Evolutionary conservation across 768 basidiomycete genomes (phyloP).

Genomic region (Russula virescens): DNA sequence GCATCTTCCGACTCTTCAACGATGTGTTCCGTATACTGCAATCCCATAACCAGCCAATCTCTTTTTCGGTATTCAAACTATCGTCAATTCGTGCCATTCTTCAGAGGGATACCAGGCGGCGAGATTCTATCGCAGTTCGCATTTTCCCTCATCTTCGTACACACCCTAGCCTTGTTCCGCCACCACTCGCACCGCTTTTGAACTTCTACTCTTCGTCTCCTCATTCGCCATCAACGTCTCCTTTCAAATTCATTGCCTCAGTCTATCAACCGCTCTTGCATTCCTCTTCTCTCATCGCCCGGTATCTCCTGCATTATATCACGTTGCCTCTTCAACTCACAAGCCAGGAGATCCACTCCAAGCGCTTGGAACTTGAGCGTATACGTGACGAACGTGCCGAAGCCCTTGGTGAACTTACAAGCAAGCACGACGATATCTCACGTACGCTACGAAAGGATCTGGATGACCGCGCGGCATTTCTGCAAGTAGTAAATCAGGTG

Average conservation of each 20-base stretch:
- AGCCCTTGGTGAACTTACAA: conserved; percentile 56
- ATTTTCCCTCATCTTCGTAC: conserved; percentile 26
- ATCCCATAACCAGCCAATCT: conserved; percentile 11
- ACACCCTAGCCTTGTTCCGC: conserved; percentile 22
- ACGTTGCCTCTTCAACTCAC: conserved; percentile 56
- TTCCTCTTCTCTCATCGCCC: conserved; percentile 13
- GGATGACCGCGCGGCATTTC: conserved; percentile 15
- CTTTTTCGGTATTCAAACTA: conserved; percentile 9
- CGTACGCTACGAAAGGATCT: conserved; percentile 28
- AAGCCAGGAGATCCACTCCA: conserved; percentile 60
- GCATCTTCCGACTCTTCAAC: conserved; percentile 21
- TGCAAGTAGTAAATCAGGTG: conserved; percentile 13
- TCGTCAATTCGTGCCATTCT: conserved; percentile 14
- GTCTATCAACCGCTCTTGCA: conserved; percentile 12
- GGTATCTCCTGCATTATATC: conserved; percentile 28
- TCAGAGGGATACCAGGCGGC: conserved; percentile 4
- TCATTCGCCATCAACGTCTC: conserved; percentile 20
- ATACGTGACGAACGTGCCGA: conserved; percentile 66
- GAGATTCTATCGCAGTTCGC: conserved; percentile 4
- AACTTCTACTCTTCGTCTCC: conserved; percentile 4
- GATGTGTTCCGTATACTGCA: conserved; percentile 20
- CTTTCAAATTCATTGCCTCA: conserved; percentile 21
- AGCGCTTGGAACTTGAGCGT: conserved; percentile 51
- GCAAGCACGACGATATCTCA: conserved; percentile 44
- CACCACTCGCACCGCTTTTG: conserved; percentile 14